phyloP scores from a whole-genome alignment of 768 basidiomycete genomes.

The Gautieria morchelliformis region DNA sequence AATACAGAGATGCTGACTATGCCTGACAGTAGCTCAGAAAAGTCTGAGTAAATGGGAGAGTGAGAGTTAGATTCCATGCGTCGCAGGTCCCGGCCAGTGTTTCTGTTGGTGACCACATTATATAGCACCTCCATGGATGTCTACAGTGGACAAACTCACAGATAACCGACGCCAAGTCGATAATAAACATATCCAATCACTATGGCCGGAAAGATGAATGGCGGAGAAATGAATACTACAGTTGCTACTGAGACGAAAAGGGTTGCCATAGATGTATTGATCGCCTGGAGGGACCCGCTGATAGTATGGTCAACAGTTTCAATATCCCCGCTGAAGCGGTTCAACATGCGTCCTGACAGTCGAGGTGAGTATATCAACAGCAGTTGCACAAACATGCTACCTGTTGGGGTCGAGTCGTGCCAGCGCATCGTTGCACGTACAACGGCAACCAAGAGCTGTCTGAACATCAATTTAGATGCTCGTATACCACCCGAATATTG shows the following conservation, averaged over 20 bases:
- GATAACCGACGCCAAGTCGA: constrained; percentile 57
- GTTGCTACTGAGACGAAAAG: constrained; percentile 71
- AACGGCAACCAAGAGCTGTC: constrained; percentile 53
- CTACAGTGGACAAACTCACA: constrained; percentile 16
- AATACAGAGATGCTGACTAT: constrained; percentile 14
- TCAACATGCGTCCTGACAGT: constrained; percentile 65
- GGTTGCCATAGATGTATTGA: constrained; percentile 68
- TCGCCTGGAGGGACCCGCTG: constrained; percentile 57
- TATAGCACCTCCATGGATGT: neutral
- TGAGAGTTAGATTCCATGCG: constrained; percentile 87
- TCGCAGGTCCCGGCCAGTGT: constrained; percentile 74
- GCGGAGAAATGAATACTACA: constrained; percentile 65
- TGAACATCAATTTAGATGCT: constrained; percentile 29
- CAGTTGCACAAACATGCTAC: constrained; percentile 21
- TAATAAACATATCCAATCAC: constrained; percentile 70
- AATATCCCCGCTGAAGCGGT: constrained; percentile 80
- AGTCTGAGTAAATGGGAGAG: constrained; percentile 77
- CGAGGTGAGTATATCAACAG: constrained; percentile 1
- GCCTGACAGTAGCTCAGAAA: constrained; percentile 77
- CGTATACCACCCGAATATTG: constrained; percentile 54
- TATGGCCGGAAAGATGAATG: constrained; percentile 69
- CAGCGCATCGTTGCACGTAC: constrained; percentile 79
- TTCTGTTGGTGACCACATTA: constrained; percentile 19
- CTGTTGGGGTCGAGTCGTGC: constrained; percentile 77
- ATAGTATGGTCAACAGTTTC: constrained; percentile 78